Base-by-base conservation (phyloP, 2,329 filamentous ascomycete species). In the Exophiala alcalophila region DNA sequence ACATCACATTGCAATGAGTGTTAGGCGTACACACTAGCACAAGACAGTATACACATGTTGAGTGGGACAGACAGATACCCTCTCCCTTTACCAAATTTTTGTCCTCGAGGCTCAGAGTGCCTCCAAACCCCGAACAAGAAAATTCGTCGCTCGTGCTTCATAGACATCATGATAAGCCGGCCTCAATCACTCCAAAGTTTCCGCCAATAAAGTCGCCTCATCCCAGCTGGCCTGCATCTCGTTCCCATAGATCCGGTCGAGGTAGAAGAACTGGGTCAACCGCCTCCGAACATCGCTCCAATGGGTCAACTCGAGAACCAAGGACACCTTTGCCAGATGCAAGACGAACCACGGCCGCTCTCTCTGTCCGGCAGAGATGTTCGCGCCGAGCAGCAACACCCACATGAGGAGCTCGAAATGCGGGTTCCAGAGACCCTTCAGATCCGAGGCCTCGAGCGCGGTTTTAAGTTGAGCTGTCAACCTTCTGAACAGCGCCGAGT, bases 181-280 rank as follows among this genome's bases (percentile, higher is more conserved):
- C n/a, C n/a, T n/a, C 10, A 35, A 24, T 36, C 25, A 35, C 18
- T 42, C 44, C 34, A 47, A 16, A 9, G 26, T 43, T 23, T 47
- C 44, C 14, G 39, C 44, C 24, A 47, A 16, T 25, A 47, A 21
- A 10, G 38, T 12, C 11, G 44, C 44, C 21, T 47, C 44, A 11
- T 47, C 44, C 44, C 44, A 47, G 12, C 40, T 43, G 14, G 36
- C 39, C 7, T 33, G 32, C 44, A 47, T 47, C 8, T 39, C 44
- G 15, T 38, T 34, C 2, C 24, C 38, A 31, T 47, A 39, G 29
- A 47, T 47, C 5, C 44, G 39, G 30, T 47, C 44, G 19, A 47
- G 44, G 23, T 47, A 47, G 26, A 29, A 47, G 24, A 38, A 47
- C 23, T 34, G 33, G 14, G 43, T 21, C 15, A 47, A 34, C 14